Conservation (phyloP, 352 stramenopile species). For the Phytophthora pluvialis region DNA sequence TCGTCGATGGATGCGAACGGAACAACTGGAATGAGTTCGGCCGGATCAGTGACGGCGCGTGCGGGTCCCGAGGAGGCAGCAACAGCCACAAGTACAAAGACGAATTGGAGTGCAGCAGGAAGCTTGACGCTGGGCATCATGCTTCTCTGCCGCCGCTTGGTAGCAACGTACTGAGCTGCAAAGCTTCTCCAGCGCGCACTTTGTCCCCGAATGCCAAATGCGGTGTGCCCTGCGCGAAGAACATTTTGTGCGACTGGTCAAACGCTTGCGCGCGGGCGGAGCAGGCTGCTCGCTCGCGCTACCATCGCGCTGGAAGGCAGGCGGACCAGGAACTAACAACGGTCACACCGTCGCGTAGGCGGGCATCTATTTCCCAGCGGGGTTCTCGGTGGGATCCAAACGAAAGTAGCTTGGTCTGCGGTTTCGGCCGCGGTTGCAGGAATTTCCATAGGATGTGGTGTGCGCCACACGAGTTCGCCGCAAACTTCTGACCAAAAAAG, state of each 20-base stretch:
- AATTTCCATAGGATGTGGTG: neutral
- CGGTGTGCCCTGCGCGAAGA: neutral
- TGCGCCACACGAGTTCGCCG: neutral
- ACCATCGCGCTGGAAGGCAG: neutral
- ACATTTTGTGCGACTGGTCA: conserved; percentile 12
- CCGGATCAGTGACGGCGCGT: conserved; percentile 8
- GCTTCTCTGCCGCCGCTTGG: neutral
- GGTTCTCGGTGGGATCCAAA: conserved; percentile 11
- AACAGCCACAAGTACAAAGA: neutral
- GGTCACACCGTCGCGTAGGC: conserved; percentile 4
- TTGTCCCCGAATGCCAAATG: conserved; percentile 5
- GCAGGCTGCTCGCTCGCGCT: neutral
- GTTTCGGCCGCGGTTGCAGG: neutral
- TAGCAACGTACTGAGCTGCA: neutral
- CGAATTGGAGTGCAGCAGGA: neutral
- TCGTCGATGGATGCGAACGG: neutral
- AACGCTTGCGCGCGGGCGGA: neutral
- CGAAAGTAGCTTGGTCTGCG: neutral
- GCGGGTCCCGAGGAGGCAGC: neutral
- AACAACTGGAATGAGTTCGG: conserved; percentile 23
- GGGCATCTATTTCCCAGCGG: neutral
- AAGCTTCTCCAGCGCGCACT: neutral
- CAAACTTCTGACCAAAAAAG: conserved; percentile 15
- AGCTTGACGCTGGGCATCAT: neutral
- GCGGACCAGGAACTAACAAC: neutral